phyloP scores from a whole-genome alignment of 2,329 filamentous ascomycete species.

The Paradendryphiella salina region DNA sequence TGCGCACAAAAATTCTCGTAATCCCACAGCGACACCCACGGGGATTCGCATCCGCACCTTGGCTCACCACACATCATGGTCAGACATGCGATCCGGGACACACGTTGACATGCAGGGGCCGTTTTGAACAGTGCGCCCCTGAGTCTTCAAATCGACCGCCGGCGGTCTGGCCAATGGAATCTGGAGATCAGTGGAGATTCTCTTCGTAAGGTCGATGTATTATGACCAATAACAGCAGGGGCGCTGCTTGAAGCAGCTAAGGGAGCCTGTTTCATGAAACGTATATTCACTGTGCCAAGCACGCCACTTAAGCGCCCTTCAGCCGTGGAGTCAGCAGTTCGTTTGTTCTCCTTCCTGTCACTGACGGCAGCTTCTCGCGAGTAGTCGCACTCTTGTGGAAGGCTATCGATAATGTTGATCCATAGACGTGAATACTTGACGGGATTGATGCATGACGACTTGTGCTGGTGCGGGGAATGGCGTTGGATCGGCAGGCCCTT shows the following conservation, averaged over 20 bases:
- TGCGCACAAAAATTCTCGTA: constrained; percentile 22
- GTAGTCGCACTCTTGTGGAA: neutral
- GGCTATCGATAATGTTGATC: no score
- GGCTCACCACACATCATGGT: constrained; percentile 4
- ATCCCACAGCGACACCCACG: constrained; percentile 20
- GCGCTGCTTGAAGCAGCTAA: constrained; percentile 27
- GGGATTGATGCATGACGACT: neutral
- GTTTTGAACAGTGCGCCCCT: constrained; percentile 28
- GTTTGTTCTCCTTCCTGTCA: neutral
- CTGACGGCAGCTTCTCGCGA: neutral
- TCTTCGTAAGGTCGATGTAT: constrained; percentile 1
- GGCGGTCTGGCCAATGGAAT: constrained; percentile 29
- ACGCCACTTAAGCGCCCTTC: constrained; percentile 8
- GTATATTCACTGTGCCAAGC: constrained; percentile 19
- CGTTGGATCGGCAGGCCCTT: constrained; percentile 9
- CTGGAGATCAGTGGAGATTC: constrained; percentile 19
- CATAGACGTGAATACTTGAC: neutral
- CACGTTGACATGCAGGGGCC: constrained; percentile 25
- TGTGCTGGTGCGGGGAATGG: constrained; percentile 8
- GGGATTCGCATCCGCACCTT: constrained; percentile 20
- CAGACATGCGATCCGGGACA: constrained; percentile 17
- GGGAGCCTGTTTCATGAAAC: constrained; percentile 36
- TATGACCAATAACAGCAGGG: constrained; percentile 24
- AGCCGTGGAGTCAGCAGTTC: constrained; percentile 9
- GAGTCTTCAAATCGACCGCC: constrained; percentile 17